Conservation (phyloP, 805 yeast species). For the Candida railenensis region DNA sequence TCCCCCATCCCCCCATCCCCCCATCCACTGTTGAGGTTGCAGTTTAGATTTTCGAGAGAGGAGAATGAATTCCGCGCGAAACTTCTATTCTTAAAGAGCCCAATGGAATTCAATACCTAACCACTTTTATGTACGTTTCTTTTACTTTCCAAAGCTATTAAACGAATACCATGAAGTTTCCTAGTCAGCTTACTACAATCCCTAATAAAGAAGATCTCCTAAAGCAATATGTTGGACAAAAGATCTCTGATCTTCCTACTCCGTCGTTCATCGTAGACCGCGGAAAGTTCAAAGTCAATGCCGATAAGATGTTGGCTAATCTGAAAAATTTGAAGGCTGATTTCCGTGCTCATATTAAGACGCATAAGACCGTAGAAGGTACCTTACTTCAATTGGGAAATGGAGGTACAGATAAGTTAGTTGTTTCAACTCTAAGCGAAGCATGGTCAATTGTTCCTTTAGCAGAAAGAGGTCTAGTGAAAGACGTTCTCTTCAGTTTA, state of each 20-base stretch:
- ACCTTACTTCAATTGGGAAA: conserved; percentile 48
- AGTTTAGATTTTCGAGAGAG: too few relatives aligned
- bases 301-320: conserved; percentile 48
- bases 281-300: conserved; percentile 40
- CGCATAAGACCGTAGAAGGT: conserved; percentile 70
- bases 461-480: conserved; percentile 35
- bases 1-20: too few relatives aligned
- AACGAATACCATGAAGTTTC: conserved; percentile 4
- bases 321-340: conserved; percentile 37
- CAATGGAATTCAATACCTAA: too few relatives aligned
- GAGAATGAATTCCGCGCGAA: too few relatives aligned
- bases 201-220: conserved; percentile 23
- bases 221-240: conserved; percentile 37
- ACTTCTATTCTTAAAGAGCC: too few relatives aligned
- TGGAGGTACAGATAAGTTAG: conserved; percentile 45
- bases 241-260: conserved; percentile 50
- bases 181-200: conserved; percentile 11
- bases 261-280: conserved; percentile 56
- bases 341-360: conserved; percentile 74
- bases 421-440: conserved; percentile 70
- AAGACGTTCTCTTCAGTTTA: conserved; percentile 37
- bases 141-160: not conserved
- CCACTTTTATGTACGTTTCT: not conserved
- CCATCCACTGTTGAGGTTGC: too few relatives aligned
- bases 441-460: conserved; percentile 52